Conservation (phyloP, 495 filamentous ascomycete genomes). For the Hypoxylon cercidicola region DNA sequence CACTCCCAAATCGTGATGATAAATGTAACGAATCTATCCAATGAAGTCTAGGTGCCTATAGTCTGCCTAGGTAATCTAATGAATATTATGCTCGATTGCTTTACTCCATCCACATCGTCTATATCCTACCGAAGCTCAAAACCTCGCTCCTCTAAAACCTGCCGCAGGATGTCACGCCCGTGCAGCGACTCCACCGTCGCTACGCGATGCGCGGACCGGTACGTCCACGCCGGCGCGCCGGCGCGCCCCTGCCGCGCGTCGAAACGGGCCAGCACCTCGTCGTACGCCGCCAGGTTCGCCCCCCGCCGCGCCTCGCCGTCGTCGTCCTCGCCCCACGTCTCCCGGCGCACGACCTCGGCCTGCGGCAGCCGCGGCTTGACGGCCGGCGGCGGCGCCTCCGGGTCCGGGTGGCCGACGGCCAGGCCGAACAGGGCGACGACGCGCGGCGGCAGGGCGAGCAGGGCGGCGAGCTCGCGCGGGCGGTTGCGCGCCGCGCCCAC, state of each 20-base stretch:
- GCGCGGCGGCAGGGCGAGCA: constrained; percentile 33
- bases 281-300: constrained; percentile 31
- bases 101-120: too few relatives aligned
- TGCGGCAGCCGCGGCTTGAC: constrained; percentile 40
- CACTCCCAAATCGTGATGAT: background rate
- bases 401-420: constrained; percentile 31
- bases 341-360: constrained; percentile 33
- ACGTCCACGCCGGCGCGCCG: constrained; percentile 39
- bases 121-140: background rate
- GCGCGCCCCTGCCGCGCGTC: constrained; percentile 33
- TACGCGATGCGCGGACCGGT: constrained; percentile 38
- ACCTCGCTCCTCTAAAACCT: background rate
- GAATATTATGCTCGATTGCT: too few relatives aligned
- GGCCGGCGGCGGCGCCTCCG: constrained; percentile 9
- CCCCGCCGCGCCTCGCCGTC: background rate
- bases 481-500: constrained; percentile 38
- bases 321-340: constrained; percentile 22
- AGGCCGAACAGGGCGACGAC: constrained; percentile 38
- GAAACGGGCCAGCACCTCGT: constrained; percentile 35
- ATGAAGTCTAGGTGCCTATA: too few relatives aligned
- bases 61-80: background rate
- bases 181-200: constrained; percentile 39
- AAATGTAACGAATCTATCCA: background rate
- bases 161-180: constrained; percentile 26
- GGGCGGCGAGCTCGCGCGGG: constrained; percentile 27